Percentiles rank a stretch among this genome's conserved stretches.
Conservation (phyloP, 352 stramenopile species). For the Phytopythium litorale region DNA sequence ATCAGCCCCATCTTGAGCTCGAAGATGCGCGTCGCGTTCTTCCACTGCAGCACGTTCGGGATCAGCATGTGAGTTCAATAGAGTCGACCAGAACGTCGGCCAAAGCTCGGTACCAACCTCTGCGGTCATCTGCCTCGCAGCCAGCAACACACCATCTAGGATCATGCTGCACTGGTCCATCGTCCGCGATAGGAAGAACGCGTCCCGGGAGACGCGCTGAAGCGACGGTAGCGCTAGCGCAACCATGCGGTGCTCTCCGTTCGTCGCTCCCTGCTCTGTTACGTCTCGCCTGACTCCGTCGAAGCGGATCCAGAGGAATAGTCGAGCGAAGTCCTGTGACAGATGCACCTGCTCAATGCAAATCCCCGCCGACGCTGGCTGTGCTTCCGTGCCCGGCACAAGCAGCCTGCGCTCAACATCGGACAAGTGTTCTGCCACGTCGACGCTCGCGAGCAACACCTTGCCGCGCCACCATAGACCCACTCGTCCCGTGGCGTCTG, state of each 20-base stretch:
- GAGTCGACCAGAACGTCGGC: background rate
- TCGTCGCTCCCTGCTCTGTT: background rate
- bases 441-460: conserved; percentile 41
- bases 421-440: conserved; percentile 26
- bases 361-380: conserved; percentile 6
- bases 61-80: background rate
- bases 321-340: conserved; percentile 27
- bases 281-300: background rate
- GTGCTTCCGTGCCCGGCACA: background rate
- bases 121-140: conserved; percentile 33
- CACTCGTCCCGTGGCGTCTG: conserved; percentile 32
- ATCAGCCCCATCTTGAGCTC: conserved; percentile 77
- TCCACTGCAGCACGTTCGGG: conserved; percentile 33
- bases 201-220: conserved; percentile 24
- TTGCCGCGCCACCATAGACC: conserved; percentile 62
- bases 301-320: conserved; percentile 27
- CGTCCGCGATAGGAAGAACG: conserved; percentile 25
- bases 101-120: conserved; percentile 21
- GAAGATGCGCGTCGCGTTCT: conserved; percentile 71
- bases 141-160: conserved; percentile 25
- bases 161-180: conserved; percentile 21
- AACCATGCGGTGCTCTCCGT: conserved; percentile 27
- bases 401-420: conserved; percentile 14
- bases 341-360: conserved; percentile 32
- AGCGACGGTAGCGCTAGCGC: conserved; percentile 32